Conservation (phyloP, 2,329 filamentous ascomycete species). For the Diaporthe aspalathi region DNA sequence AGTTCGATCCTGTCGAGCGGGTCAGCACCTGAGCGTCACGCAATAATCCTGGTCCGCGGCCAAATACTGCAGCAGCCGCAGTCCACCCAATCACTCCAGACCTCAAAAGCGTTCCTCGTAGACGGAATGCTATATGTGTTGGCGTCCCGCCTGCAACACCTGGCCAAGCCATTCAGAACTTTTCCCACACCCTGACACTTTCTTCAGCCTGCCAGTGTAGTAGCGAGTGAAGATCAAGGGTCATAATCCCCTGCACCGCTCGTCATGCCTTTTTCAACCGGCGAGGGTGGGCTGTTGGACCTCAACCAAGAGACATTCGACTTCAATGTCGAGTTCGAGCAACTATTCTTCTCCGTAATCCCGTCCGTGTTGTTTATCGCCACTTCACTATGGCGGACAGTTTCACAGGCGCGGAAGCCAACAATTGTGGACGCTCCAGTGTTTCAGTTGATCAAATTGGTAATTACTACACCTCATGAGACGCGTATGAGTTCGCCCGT, state of each 20-base stretch:
- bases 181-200: neutral
- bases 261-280: slow-evolving; percentile 1
- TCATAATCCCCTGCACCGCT: too few species aligned
- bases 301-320: slow-evolving; percentile 57
- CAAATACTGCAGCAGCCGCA: neutral
- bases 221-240: neutral
- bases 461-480: slow-evolving; percentile 22
- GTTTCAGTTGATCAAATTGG: slow-evolving; percentile 50
- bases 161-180: neutral
- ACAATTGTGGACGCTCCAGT: slow-evolving; percentile 50
- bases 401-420: slow-evolving; percentile 47
- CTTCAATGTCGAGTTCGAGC: slow-evolving; percentile 62
- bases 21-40: neutral
- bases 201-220: neutral
- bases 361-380: slow-evolving; percentile 55
- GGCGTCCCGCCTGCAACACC: neutral
- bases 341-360: slow-evolving; percentile 57
- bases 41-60: neutral
- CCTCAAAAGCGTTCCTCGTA: neutral
- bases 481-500: too few species aligned
- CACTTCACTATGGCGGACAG: slow-evolving; percentile 48
- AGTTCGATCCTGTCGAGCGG: neutral
- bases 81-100: too few species aligned
- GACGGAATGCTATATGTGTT: neutral
- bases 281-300: neutral